These are phyloP conservation scores for Voacanga thouarsii DNA, from an alignment of 257 asterid species.

Conservation along the genomic window DNA sequence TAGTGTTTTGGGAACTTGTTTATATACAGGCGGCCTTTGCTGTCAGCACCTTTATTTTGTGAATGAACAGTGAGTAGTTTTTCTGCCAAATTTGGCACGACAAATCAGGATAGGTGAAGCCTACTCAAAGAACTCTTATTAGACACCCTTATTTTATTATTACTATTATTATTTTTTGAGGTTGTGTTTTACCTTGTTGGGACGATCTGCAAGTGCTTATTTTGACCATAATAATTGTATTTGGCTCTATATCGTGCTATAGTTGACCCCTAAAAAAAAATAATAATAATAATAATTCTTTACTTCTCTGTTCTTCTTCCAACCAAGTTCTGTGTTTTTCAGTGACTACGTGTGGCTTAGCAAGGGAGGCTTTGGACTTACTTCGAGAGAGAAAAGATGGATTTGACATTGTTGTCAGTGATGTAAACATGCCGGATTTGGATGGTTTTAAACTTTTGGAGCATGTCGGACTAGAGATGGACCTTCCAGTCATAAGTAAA, in stretches of 20 bases:
- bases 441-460: conserved; percentile 96
- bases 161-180: too few species aligned
- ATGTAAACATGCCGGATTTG: conserved; percentile 98
- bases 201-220: background rate
- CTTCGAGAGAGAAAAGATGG: conserved; percentile 85
- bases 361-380: conserved; percentile 68
- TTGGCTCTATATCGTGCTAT: background rate
- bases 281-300: too few species aligned
- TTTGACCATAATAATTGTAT: background rate
- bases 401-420: conserved; percentile 86
- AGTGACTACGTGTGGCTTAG: conserved; percentile 79
- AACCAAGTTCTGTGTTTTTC: conserved; percentile 27
- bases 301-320: background rate
- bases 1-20: background rate
- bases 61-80: background rate
- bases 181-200: background rate
- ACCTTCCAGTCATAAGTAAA: conserved; percentile 93
- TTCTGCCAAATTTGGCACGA: background rate
- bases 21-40: background rate
- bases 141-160: background rate
- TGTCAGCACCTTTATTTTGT: background rate
- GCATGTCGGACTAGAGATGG: conserved; percentile 95
- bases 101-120: background rate
- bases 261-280: background rate
- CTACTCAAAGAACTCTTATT: background rate